These are phyloP conservation scores for Ogataea wickerhamii DNA, from an alignment of 805 yeast genomes.

Conservation along the genomic window DNA sequence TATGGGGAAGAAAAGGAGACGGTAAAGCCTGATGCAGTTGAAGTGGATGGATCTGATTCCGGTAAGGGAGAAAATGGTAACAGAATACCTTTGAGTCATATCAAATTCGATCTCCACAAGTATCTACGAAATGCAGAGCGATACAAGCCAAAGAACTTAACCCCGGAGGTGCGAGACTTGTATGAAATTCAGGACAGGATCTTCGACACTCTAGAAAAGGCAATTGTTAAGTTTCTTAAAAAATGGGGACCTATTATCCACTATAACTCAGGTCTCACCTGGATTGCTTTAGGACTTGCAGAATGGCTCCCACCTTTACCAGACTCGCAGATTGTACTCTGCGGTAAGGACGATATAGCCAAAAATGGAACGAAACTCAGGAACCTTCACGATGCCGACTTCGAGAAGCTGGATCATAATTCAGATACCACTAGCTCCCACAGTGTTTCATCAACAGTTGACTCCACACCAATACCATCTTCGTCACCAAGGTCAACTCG, in stretches of 20 bases:
- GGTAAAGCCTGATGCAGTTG: neutral
- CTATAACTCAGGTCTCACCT: constrained; percentile 78
- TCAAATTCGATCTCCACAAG: constrained; percentile 56
- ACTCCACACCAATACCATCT: constrained; percentile 22
- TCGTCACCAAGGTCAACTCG: constrained; percentile 27
- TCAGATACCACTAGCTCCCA: constrained; percentile 13
- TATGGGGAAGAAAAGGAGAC: neutral
- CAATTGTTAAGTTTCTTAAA: constrained; percentile 59
- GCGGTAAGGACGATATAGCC: constrained; percentile 48
- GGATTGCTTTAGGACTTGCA: constrained; percentile 85
- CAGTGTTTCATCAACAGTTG: constrained; percentile 19
- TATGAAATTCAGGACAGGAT: constrained; percentile 48
- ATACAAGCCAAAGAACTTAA: constrained; percentile 30
- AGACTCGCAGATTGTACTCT: constrained; percentile 49
- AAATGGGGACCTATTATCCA: constrained; percentile 79
- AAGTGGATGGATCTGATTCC: neutral
- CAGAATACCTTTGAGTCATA: constrained; percentile 32
- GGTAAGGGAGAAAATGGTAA: neutral
- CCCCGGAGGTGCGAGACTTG: constrained; percentile 31
- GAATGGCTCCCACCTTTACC: constrained; percentile 80
- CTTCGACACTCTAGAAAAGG: constrained; percentile 52
- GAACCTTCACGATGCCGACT: constrained; percentile 31
- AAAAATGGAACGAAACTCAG: constrained; percentile 36
- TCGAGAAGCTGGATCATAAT: constrained; percentile 27
- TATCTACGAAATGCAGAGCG: constrained; percentile 48